Percentiles rank a stretch among this genome's conserved stretches.
phyloP scores from a whole-genome alignment of 805 yeast species.

The Pichia rugopelliculosa region DNA sequence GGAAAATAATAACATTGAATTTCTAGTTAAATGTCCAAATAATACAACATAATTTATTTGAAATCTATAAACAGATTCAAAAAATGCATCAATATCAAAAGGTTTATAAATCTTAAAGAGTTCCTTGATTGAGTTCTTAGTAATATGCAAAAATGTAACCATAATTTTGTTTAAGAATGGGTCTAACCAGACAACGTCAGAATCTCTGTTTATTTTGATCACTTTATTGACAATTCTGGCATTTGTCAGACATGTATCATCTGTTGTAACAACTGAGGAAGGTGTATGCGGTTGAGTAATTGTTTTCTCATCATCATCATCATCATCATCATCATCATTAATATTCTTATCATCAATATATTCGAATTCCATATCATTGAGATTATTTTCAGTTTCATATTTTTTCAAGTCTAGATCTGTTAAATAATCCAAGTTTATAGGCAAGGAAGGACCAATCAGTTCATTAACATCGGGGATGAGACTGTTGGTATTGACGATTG shows the following conservation, averaged over 20 bases:
- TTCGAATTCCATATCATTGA: not conserved
- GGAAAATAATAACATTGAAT: slow-evolving; percentile 1
- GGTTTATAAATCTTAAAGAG: not conserved
- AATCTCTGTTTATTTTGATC: not conserved
- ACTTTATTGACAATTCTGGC: not conserved
- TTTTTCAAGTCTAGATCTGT: not conserved
- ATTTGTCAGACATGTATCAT: not conserved
- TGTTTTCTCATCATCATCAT: not conserved
- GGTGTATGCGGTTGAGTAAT: not conserved
- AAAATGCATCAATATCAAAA: slow-evolving; percentile 1
- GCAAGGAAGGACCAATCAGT: not conserved
- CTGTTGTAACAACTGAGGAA: not conserved
- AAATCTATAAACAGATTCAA: not conserved
- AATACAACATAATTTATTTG: not conserved
- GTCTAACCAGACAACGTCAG: not conserved
- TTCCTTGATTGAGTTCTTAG: not conserved
- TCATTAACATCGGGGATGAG: not conserved
- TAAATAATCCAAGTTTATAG: not conserved
- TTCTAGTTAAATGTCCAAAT: not conserved
- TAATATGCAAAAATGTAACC: not conserved
- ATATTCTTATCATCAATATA: not conserved
- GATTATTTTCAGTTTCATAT: not conserved
- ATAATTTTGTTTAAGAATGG: not conserved
- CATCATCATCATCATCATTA: not conserved
- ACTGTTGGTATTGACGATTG: not conserved